Evolutionary conservation across 1,139 yeast species (phyloP).

Genomic region (Saccharomycopsis crataegensis): DNA sequence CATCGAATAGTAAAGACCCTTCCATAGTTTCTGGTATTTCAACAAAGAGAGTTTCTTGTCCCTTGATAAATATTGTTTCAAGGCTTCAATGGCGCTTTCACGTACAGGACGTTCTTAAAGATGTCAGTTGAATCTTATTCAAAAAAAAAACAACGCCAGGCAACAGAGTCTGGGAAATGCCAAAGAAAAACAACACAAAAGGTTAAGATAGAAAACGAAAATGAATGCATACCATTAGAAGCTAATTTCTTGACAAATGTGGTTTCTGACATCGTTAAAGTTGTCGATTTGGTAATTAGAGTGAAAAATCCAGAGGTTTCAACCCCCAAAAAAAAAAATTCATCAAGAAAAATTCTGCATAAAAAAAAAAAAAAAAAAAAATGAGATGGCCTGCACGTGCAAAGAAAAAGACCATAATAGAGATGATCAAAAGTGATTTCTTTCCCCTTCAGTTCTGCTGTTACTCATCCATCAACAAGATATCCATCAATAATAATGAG

Average conservation of each 20-base stretch:
- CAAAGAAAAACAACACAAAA: not conserved
- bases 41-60: conserved; percentile 34
- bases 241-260: conserved; percentile 76
- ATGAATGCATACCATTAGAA: conserved; percentile 44
- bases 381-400: not conserved
- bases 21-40: conserved; percentile 84
- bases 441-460: not conserved
- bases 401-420: not conserved
- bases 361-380: not conserved
- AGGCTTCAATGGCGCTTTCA: conserved; percentile 66
- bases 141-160: not conserved
- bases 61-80: conserved; percentile 49
- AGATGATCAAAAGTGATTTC: not conserved
- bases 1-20: conserved; percentile 86
- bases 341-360: not conserved
- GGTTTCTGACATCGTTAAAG: conserved; percentile 19
- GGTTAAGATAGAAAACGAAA: too few species aligned
- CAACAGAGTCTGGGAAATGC: too few species aligned
- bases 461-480: not conserved
- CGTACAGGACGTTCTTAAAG: conserved; percentile 51
- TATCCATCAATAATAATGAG: not conserved
- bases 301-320: not conserved
- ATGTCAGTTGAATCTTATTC: not conserved
- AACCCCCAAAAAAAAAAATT: too few species aligned
- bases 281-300: not conserved